Conservation (phyloP, 106 monocot species). For the Apostasia ramifera region DNA sequence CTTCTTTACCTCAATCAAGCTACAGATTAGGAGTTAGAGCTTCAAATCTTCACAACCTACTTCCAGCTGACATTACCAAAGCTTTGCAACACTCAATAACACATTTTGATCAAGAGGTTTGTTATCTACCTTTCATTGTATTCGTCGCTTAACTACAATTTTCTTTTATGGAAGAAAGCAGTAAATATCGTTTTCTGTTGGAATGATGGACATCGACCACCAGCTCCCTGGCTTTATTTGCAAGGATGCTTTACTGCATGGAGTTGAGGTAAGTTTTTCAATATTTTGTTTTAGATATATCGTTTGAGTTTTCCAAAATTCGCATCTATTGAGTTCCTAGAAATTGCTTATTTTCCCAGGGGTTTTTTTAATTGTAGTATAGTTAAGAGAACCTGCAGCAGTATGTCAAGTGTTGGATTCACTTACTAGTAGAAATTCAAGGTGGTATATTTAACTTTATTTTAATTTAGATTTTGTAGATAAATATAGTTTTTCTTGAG, state of each 20-base stretch:
- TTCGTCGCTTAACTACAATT: background rate
- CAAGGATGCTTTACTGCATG: conserved; percentile 90
- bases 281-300: background rate
- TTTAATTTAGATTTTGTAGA: no score
- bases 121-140: background rate
- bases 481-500: no score
- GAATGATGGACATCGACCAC: conserved; percentile 1
- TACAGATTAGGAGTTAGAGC: conserved; percentile 82
- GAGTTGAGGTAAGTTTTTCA: conserved; percentile 75
- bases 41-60: conserved; percentile 75
- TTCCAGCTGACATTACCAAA: conserved; percentile 65
- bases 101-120: conserved; percentile 84
- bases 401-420: no score
- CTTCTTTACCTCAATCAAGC: conserved; percentile 75
- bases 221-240: conserved; percentile 92
- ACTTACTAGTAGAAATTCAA: no score
- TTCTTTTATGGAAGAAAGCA: background rate
- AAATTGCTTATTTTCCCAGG: no score
- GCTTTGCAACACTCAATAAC: conserved; percentile 62
- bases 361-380: no score
- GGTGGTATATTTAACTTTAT: no score
- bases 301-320: no score
- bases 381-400: no score
- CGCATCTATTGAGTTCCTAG: no score
- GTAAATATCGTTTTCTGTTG: background rate